Conservation (phyloP, 441 rosid genomes). For the Metrosideros polymorpha region DNA sequence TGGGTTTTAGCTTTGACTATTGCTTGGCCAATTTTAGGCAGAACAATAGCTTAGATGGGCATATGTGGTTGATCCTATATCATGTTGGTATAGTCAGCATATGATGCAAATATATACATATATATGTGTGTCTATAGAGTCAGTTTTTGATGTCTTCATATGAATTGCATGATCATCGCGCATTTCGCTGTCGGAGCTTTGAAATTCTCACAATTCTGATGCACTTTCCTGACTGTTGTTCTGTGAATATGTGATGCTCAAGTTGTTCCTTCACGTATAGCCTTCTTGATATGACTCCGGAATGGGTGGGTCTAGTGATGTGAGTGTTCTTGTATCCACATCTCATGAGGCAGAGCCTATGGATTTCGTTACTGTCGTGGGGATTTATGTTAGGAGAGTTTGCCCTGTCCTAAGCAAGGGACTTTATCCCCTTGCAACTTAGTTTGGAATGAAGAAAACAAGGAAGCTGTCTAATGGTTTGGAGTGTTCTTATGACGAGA, state of each 20-base stretch:
- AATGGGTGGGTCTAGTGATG: neutral
- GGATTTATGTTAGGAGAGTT: neutral
- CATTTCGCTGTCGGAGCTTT: neutral
- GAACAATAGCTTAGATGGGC: neutral
- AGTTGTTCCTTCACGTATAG: neutral
- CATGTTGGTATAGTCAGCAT: neutral
- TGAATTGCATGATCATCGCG: neutral
- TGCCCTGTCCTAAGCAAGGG: neutral
- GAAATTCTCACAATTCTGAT: neutral
- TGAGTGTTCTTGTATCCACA: neutral
- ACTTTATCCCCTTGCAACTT: neutral
- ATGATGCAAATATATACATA: neutral
- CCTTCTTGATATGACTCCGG: neutral
- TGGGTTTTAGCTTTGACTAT: neutral
- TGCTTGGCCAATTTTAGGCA: neutral
- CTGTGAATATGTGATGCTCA: neutral
- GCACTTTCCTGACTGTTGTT: neutral
- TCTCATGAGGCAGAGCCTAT: neutral
- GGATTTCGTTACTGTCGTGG: neutral
- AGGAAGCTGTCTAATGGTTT: neutral
- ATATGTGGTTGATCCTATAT: neutral
- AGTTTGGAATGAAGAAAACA: neutral
- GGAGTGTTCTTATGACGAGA: neutral
- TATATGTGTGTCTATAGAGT: neutral
- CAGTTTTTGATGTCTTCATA: neutral